A percentile compares a stretch with the other conserved stretches of the same genome.
phyloP scores from a whole-genome alignment of 495 filamentous ascomycete genomes.

The Lindgomyces ingoldianus region DNA sequence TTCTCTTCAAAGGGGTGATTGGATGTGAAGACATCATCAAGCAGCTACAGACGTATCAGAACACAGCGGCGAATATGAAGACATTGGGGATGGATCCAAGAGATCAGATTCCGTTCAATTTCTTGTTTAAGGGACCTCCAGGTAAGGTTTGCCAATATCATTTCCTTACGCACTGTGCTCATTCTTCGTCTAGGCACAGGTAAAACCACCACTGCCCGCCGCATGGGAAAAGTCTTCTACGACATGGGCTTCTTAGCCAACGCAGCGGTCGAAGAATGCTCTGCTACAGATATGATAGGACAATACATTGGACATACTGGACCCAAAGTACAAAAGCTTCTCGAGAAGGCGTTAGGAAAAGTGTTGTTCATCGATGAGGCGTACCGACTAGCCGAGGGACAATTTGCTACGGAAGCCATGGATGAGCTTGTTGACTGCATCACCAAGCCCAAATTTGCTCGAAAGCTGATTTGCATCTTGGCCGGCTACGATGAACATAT shows the following conservation, averaged over 20 bases:
- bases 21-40: slow-evolving; percentile 65
- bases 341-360: slow-evolving; percentile 62
- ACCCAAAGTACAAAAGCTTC: slow-evolving; percentile 59
- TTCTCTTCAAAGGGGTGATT: slow-evolving; percentile 66
- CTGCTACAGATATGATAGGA: slow-evolving; percentile 47
- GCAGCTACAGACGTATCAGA: slow-evolving; percentile 62
- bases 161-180: neutral
- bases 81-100: slow-evolving; percentile 57
- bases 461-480: slow-evolving; percentile 71
- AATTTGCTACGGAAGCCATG: slow-evolving; percentile 70
- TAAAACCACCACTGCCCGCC: slow-evolving; percentile 70
- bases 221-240: slow-evolving; percentile 73
- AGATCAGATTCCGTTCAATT: slow-evolving; percentile 60
- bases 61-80: slow-evolving; percentile 55
- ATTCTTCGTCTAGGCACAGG: slow-evolving; percentile 58
- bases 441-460: slow-evolving; percentile 61
- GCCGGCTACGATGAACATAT: slow-evolving; percentile 75
- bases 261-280: slow-evolving; percentile 46
- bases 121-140: slow-evolving; percentile 65
- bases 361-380: slow-evolving; percentile 72
- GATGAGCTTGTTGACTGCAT: slow-evolving; percentile 71
- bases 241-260: slow-evolving; percentile 54
- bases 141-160: slow-evolving; percentile 45
- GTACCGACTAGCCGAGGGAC: slow-evolving; percentile 58
- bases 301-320: slow-evolving; percentile 61